Conservation (phyloP, 2,329 filamentous ascomycete species). For the Sclerotiophoma versabilis region DNA sequence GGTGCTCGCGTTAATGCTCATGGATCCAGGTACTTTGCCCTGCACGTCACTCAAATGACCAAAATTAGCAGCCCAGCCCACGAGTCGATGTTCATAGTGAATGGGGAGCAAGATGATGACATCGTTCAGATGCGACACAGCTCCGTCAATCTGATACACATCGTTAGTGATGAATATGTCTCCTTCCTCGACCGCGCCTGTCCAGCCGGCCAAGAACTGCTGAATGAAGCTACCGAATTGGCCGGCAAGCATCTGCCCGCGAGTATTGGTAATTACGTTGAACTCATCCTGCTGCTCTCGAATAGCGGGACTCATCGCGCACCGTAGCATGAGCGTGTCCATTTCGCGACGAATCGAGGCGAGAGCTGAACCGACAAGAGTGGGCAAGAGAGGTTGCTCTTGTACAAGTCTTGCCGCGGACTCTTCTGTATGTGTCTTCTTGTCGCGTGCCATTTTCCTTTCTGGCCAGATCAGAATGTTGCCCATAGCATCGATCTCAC, state of each 20-base stretch:
- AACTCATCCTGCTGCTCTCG: conserved; percentile 62
- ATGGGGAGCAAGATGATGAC: conserved; percentile 60
- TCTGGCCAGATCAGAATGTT: conserved; percentile 58
- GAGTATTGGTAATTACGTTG: conserved; percentile 59
- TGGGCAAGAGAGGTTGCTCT: conserved; percentile 53
- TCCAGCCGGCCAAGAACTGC: conserved; percentile 56
- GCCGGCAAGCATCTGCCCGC: conserved; percentile 60
- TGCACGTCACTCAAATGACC: conserved; percentile 56
- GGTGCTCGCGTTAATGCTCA: conserved; percentile 58
- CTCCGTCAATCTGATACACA: conserved; percentile 58
- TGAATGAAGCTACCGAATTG: conserved; percentile 61
- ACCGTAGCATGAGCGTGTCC: conserved; percentile 60
- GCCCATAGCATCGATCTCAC: conserved; percentile 57
- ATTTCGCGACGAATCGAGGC: conserved; percentile 59
- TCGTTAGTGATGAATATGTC: conserved; percentile 62
- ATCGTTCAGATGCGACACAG: conserved; percentile 60
- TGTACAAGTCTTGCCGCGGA: conserved; percentile 49
- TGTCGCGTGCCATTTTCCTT: conserved; percentile 38
- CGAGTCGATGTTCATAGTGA: conserved; percentile 52
- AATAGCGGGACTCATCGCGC: conserved; percentile 60
- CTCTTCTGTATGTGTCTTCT: conserved; percentile 45
- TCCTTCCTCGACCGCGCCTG: conserved; percentile 57
- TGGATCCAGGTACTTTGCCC: conserved; percentile 59
- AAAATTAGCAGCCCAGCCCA: conserved; percentile 61
- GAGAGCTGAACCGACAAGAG: conserved; percentile 55